Percentiles rank a stretch among this genome's conserved stretches.
Evolutionary conservation across 371 early-diverging fungal species (phyloP).

Genomic region (Rhizopus delemar): DNA sequence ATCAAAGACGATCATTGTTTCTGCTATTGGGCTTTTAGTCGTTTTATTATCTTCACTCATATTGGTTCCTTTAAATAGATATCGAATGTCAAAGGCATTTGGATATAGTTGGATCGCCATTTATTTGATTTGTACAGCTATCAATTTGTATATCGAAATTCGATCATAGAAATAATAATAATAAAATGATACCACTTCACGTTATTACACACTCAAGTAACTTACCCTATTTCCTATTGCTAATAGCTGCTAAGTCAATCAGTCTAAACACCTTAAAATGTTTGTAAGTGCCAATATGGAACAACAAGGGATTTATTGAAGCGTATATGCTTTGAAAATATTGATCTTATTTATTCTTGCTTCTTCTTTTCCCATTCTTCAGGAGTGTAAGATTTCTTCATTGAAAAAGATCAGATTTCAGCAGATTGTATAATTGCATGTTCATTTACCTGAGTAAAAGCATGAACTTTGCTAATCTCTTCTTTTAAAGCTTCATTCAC

Average conservation of each 20-base stretch:
- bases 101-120: slow-evolving; percentile 56
- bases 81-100: slow-evolving; percentile 49
- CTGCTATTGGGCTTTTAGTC: slow-evolving; percentile 50
- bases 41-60: slow-evolving; percentile 49
- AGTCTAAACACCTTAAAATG: too few species aligned
- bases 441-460: slow-evolving; percentile 78
- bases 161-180: slow-evolving; percentile 7
- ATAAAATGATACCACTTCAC: not conserved
- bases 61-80: slow-evolving; percentile 57
- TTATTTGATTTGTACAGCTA: slow-evolving; percentile 53
- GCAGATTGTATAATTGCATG: not conserved
- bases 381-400: slow-evolving; percentile 73
- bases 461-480: slow-evolving; percentile 77
- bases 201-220: not conserved
- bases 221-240: too few species aligned
- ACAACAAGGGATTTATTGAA: too few species aligned
- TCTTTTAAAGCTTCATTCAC: slow-evolving; percentile 80
- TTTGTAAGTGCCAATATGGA: too few species aligned
- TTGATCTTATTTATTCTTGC: slow-evolving; percentile 9
- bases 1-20: slow-evolving; percentile 57
- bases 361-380: slow-evolving; percentile 64
- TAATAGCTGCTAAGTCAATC: too few species aligned
- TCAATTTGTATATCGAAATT: slow-evolving; percentile 57
- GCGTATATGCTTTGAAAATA: too few species aligned
- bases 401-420: not conserved